phyloP scores from a whole-genome alignment of 106 monocot genomes.

The Phalaenopsis aphrodite region DNA sequence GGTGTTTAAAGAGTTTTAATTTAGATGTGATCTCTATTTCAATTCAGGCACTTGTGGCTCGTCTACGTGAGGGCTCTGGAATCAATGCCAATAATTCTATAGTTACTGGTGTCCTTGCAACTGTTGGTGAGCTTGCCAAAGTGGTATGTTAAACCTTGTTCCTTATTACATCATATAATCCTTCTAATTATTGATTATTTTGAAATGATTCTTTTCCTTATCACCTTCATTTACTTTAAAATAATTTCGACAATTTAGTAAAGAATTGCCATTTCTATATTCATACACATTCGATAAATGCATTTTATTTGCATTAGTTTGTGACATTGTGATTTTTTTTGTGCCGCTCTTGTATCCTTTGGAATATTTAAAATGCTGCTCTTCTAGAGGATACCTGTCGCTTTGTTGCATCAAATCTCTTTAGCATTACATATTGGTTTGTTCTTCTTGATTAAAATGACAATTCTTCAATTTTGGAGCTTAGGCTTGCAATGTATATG shows the following conservation, averaged over 20 bases:
- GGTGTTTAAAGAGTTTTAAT: neutral
- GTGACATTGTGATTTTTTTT: neutral
- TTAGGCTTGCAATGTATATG: no score
- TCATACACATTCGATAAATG: neutral
- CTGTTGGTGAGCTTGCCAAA: constrained; percentile 91
- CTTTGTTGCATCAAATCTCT: neutral
- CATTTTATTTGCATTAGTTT: neutral
- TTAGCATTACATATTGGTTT: neutral
- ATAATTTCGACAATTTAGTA: neutral
- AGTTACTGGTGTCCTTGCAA: constrained; percentile 85
- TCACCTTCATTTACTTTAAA: neutral
- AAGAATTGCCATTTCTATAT: neutral
- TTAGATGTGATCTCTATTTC: neutral
- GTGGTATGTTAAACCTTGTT: constrained; percentile 41
- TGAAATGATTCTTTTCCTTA: neutral
- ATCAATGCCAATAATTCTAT: constrained; percentile 75
- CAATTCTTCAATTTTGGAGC: neutral
- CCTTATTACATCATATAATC: neutral
- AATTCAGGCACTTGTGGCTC: constrained; percentile 75
- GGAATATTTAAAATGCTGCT: neutral
- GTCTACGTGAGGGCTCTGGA: constrained; percentile 71
- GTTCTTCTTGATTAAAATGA: neutral
- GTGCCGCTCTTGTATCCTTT: neutral
- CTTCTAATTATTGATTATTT: neutral
- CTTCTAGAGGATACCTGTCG: neutral